Base-by-base conservation (phyloP, 2,329 filamentous ascomycete species). In the Neofusicoccum cordaticola region DNA sequence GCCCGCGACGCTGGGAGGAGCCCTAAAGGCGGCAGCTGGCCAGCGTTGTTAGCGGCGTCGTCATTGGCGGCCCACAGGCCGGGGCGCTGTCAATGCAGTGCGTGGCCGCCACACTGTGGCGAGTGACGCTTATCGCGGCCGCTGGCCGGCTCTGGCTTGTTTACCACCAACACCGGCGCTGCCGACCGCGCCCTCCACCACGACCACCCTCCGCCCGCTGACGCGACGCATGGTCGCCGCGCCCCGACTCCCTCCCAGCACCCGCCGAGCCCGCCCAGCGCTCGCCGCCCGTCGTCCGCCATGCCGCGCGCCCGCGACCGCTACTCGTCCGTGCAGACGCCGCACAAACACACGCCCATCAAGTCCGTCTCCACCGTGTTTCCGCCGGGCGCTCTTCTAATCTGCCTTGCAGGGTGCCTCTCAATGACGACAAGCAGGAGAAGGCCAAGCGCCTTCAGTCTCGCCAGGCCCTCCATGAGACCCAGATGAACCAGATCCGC, bases 361-460 rank as follows among this genome's bases (percentile, higher is more conserved):
- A 65, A 52, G 63, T 65, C 63, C 22, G 65, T 45, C 31, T 22
- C 62, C 53, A n/a, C 27, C n/a, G 19, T n/a, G 11, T 11, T 41
- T 27, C 31, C 42, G 17, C 44, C 34, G 27, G 34, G 47, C 42
- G 13, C n/a, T 27, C 22, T 22, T 17, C 52, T 63, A 58, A 63
- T 48, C 37, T 37, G 41, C 41, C 69, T 42, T 60, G 51, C 72
- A 96, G 92, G 76, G 96, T 99, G 66, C 93, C 95, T 41, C 86
- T 99, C 68, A 98, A 98, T 81, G 95, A 99, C 81, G 95, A 99
- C 83, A 89, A 87, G 66, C 88, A 90, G 71, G 95, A 99, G 80
- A 97, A 96, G 78, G 41, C 93, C 56, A 89, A 90, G 71, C 90
- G 95, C 57, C 83, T 94, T 73, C 90, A 95, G 74, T 93, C 91